phyloP scores from a whole-genome alignment of 768 basidiomycete species.

The Clitopilus hobsonii region DNA sequence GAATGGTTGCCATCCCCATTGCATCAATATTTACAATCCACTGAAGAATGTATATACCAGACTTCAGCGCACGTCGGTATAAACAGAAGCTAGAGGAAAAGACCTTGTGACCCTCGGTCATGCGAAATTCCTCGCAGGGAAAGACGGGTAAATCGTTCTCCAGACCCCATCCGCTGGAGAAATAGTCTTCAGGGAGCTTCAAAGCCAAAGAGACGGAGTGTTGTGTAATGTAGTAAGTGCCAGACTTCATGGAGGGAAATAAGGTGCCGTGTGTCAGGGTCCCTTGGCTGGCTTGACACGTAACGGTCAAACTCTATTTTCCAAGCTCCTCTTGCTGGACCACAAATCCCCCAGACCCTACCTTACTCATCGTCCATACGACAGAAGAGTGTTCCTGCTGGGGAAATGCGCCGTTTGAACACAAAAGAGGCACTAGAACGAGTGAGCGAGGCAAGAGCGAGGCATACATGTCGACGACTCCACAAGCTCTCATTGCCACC shows the following conservation, averaged over 20 bases:
- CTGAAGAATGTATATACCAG: not conserved
- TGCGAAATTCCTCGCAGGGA: not conserved
- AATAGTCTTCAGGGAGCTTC: not conserved
- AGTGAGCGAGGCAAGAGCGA: too few species aligned
- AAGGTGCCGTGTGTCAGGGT: not conserved
- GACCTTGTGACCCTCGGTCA: not conserved
- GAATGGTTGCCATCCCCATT: not conserved
- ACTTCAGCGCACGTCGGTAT: not conserved
- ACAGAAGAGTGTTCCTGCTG: too few species aligned
- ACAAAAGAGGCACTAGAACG: too few species aligned
- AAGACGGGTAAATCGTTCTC: not conserved
- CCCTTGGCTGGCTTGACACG: too few species aligned
- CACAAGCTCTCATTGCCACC: too few species aligned
- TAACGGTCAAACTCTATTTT: too few species aligned
- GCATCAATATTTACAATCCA: not conserved
- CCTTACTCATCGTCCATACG: too few species aligned
- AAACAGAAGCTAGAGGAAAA: not conserved
- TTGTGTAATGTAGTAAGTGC: not conserved
- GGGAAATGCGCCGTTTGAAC: too few species aligned
- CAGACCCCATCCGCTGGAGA: not conserved
- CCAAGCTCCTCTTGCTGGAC: too few species aligned
- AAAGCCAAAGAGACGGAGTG: not conserved
- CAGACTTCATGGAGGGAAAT: not conserved
- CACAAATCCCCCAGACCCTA: too few species aligned
- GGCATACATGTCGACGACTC: too few species aligned